Conservation (phyloP, 495 filamentous ascomycete species). For the Penicillium cataractarum region DNA sequence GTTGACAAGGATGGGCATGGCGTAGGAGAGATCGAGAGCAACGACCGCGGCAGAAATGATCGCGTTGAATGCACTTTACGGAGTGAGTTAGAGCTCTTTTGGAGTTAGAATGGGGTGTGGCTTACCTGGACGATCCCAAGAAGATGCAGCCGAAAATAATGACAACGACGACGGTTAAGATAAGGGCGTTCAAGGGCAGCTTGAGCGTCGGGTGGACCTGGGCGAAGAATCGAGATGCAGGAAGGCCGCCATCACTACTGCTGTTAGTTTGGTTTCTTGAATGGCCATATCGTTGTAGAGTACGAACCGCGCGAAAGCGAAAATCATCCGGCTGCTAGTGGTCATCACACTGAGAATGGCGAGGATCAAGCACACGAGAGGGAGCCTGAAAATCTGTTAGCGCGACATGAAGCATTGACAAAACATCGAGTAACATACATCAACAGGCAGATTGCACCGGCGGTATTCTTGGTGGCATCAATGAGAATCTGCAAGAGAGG, state of each 20-base stretch:
- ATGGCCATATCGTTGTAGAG: background rate
- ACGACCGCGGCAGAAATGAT: slow-evolving; percentile 74
- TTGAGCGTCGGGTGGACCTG: slow-evolving; percentile 62
- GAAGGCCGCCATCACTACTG: slow-evolving; percentile 66
- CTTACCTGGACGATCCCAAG: slow-evolving; percentile 64
- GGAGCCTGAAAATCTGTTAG: slow-evolving; percentile 25
- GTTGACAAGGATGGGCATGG: slow-evolving; percentile 68
- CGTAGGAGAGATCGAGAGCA: slow-evolving; percentile 69
- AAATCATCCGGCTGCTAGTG: slow-evolving; percentile 73
- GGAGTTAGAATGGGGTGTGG: background rate
- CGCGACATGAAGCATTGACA: background rate
- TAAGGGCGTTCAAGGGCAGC: slow-evolving; percentile 68
- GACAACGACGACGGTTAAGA: slow-evolving; percentile 62
- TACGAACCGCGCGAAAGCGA: slow-evolving; percentile 61
- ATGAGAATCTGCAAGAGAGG: slow-evolving; percentile 71
- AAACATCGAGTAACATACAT: slow-evolving; percentile 43
- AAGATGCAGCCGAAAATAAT: slow-evolving; percentile 72
- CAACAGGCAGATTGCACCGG: slow-evolving; percentile 65
- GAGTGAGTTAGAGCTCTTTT: background rate
- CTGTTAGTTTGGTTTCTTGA: background rate
- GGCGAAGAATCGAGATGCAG: slow-evolving; percentile 63
- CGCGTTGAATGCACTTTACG: slow-evolving; percentile 53
- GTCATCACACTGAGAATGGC: slow-evolving; percentile 71
- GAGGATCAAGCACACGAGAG: slow-evolving; percentile 69
- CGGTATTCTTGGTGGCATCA: slow-evolving; percentile 64